Evolutionary conservation across 495 filamentous ascomycete genomes (phyloP).

Genomic region (Aeminium ludgeri): DNA sequence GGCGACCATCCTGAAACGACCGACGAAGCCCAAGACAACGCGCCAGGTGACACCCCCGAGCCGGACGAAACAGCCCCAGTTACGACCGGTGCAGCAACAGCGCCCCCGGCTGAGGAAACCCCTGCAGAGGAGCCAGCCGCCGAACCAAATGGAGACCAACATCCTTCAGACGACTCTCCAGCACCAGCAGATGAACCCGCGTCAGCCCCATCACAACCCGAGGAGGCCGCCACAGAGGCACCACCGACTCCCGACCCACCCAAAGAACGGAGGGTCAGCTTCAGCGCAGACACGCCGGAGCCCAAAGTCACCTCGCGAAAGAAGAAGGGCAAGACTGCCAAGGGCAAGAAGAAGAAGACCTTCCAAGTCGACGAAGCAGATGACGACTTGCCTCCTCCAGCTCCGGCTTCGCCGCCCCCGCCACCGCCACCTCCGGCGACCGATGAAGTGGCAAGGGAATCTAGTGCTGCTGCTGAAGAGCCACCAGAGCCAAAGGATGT

Average conservation of each 20-base stretch:
- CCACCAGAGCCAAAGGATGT: not conserved
- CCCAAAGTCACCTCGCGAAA: conserved; percentile 9
- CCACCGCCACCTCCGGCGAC: not conserved
- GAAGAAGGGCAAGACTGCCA: conserved; percentile 7
- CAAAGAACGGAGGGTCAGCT: conserved; percentile 4
- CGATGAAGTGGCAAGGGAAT: not conserved
- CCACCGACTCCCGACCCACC: not conserved
- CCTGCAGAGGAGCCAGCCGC: not conserved
- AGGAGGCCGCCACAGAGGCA: not conserved
- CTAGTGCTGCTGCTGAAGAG: not conserved
- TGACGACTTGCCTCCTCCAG: not conserved
- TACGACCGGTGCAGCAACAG: no score
- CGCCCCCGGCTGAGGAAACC: no score
- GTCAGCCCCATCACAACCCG: no score
- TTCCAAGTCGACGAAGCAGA: conserved; percentile 1
- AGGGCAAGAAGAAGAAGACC: conserved; percentile 10
- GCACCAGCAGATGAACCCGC: not conserved
- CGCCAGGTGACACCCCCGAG: no score
- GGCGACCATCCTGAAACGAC: no score
- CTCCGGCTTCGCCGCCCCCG: not conserved
- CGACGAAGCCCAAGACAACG: no score
- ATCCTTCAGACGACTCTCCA: not conserved
- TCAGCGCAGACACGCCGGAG: conserved; percentile 13
- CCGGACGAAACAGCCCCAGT: no score
- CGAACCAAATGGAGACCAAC: not conserved